phyloP scores from a whole-genome alignment of 2,329 filamentous ascomycete species.

The Fonsecaea nubica region DNA sequence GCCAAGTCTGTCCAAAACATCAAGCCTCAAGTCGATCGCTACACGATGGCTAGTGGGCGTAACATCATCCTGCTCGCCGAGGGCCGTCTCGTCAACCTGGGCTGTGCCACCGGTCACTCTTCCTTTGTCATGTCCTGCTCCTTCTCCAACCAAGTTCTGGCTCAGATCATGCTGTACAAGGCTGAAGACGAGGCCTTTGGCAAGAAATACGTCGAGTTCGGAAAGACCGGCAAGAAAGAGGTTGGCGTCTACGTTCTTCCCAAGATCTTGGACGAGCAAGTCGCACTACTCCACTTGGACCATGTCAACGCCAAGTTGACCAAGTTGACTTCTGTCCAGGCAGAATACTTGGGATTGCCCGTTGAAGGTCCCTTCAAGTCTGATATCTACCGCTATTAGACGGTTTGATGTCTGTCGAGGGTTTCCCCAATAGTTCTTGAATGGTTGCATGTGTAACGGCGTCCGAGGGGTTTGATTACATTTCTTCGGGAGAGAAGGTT shows the following conservation, averaged over 20 bases:
- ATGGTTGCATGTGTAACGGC: slow-evolving; percentile 27
- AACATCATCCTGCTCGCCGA: slow-evolving; percentile 99
- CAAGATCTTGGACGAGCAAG: slow-evolving; percentile 99
- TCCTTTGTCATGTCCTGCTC: slow-evolving; percentile 99
- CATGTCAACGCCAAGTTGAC: slow-evolving; percentile 96
- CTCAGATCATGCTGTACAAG: slow-evolving; percentile 99
- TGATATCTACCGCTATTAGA: slow-evolving; percentile 72
- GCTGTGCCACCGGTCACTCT: slow-evolving; percentile 98
- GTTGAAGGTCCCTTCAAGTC: slow-evolving; percentile 93
- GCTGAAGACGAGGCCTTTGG: slow-evolving; percentile 82
- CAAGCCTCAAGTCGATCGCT: slow-evolving; percentile 99
- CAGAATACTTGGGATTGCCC: slow-evolving; percentile 90
- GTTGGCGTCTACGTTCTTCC: slow-evolving; percentile 95
- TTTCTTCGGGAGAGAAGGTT: slow-evolving; percentile 17
- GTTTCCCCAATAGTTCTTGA: slow-evolving; percentile 10
- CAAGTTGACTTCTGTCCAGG: slow-evolving; percentile 82
- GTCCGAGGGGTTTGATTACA: slow-evolving; percentile 11
- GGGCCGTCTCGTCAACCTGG: slow-evolving; percentile 98
- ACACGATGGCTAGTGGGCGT: slow-evolving; percentile 88
- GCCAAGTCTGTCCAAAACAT: slow-evolving; percentile 94
- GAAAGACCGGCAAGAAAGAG: slow-evolving; percentile 86
- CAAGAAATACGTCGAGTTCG: slow-evolving; percentile 96
- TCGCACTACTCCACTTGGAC: slow-evolving; percentile 87
- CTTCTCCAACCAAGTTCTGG: slow-evolving; percentile 99
- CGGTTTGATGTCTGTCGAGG: slow-evolving; percentile 4